Evolutionary conservation across 331 rosid species (phyloP), one percentile per base, ranked within the genome.

Genomic region (Dryas integrifolia): DNA sequence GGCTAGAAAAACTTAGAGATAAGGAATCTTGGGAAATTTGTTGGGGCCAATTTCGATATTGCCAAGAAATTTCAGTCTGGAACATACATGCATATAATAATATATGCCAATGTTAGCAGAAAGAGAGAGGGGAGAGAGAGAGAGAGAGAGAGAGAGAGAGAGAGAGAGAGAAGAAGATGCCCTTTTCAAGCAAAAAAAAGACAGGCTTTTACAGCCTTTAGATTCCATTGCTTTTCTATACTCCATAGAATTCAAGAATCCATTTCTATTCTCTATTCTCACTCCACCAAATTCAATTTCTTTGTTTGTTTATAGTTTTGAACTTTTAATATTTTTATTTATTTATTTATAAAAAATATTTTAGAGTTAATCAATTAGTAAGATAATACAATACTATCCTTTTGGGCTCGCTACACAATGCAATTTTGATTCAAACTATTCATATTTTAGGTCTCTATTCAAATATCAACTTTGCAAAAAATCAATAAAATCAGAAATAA

Each of bases 131-230:
- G 52, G 3, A 48, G 43, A 18, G 21, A 18, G 21, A 18, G 21
- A 18, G 21, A 18, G 21, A 18, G 21, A 18, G 18, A 18, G 18
- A 18, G 18, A 18, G 18, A 18, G 18, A 18, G 18, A 18, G 18
- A 18, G 18, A 18, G 18, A 18, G 21, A 65, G 16, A 39, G 71
- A 81, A 69, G 79, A 83, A 82, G 89, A 88, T 84, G 96, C 89
- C 76, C 79, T 72, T 76, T 69, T 57, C 40, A 63, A 69, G 46
- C 69, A 3, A 72, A 58, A 83, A 83, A 80, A 80, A 60, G 88
- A 80, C 84, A 84, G 62, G 30, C 80, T 81, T 82, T 89, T 83
- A 80, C 94, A 83, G 82, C 96, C 86, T 80, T 86, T 71, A 78
- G 91, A 85, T 86, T 88, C 77, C 56, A 12, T 14, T 62, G 67